These are phyloP conservation scores for Debaryomyces nepalensis DNA, from an alignment of 1,139 yeast genomes.

Conservation along the genomic window DNA sequence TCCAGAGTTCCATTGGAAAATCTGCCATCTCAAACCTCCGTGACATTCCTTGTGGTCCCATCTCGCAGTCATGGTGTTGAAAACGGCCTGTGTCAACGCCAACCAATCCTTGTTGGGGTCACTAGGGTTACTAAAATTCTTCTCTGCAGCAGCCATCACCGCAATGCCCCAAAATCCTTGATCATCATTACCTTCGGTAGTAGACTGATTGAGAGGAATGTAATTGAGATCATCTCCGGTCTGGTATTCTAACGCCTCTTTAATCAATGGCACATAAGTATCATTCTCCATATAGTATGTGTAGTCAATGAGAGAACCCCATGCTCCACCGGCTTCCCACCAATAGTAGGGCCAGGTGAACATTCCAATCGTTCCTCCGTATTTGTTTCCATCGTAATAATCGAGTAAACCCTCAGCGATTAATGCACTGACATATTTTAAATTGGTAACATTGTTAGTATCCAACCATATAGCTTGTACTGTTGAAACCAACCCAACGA, in stretches of 20 bases:
- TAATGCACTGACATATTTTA: slow-evolving; percentile 55
- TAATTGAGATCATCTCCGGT: slow-evolving; percentile 69
- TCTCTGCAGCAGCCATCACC: slow-evolving; percentile 82
- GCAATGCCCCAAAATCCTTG: slow-evolving; percentile 92
- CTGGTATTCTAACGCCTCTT: slow-evolving; percentile 65
- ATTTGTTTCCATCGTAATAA: slow-evolving; percentile 66
- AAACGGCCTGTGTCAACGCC: slow-evolving; percentile 75
- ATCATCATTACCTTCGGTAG: slow-evolving; percentile 90
- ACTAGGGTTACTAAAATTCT: slow-evolving; percentile 68
- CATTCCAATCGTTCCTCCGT: slow-evolving; percentile 81
- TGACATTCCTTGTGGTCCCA: slow-evolving; percentile 80
- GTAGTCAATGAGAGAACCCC: slow-evolving; percentile 77
- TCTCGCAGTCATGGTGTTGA: slow-evolving; percentile 85
- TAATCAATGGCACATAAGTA: slow-evolving; percentile 58
- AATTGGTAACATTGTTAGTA: slow-evolving; percentile 41
- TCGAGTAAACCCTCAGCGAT: slow-evolving; percentile 69
- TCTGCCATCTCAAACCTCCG: slow-evolving; percentile 97
- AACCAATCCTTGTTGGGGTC: slow-evolving; percentile 58
- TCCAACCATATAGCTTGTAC: slow-evolving; percentile 36
- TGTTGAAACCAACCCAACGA: slow-evolving; percentile 12
- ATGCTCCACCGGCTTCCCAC: slow-evolving; percentile 95
- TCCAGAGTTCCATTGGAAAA: slow-evolving; percentile 92
- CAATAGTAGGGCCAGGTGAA: slow-evolving; percentile 80
- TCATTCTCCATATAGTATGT: slow-evolving; percentile 65
- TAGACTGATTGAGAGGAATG: slow-evolving; percentile 75